Conservation (phyloP, 2,329 filamentous ascomycete genomes). For the Aspergillus sp. region DNA sequence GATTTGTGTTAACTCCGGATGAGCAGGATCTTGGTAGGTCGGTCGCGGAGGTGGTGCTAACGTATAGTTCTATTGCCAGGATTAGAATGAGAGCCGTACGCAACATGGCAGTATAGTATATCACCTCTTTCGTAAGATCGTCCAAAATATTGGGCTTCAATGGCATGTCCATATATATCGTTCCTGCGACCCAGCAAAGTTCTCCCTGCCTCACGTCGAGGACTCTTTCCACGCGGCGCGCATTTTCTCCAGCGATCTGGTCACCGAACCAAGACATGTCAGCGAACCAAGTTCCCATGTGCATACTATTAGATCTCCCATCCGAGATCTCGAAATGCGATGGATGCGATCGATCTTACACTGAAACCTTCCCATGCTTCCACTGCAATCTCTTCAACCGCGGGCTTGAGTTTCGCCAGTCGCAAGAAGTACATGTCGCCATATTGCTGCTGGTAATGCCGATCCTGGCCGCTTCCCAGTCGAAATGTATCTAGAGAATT, state of each 20-base stretch:
- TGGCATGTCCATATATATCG: constrained; percentile 95
- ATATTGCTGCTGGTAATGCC: constrained; percentile 91
- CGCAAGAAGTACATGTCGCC: constrained; percentile 97
- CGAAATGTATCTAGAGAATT: constrained; percentile 73
- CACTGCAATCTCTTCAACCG: constrained; percentile 71
- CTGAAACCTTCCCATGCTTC: constrained; percentile 75
- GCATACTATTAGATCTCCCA: not conserved
- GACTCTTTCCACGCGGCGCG: constrained; percentile 78
- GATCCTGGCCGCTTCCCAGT: constrained; percentile 63
- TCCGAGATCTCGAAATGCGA: not conserved
- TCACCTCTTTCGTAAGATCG: constrained; percentile 87
- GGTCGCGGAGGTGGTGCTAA: constrained; percentile 74
- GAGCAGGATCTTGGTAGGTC: constrained; percentile 67
- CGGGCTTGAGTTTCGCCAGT: constrained; percentile 81
- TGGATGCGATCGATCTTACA: constrained; percentile 39
- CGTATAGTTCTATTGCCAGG: constrained; percentile 71
- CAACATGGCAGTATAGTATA: constrained; percentile 30
- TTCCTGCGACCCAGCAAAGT: constrained; percentile 92
- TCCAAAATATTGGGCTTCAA: constrained; percentile 95
- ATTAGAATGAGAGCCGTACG: constrained; percentile 14
- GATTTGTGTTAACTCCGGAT: constrained; percentile 57
- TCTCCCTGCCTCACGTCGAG: constrained; percentile 94
- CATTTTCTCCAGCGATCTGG: constrained; percentile 72
- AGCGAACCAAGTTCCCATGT: not conserved
- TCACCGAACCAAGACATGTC: constrained; percentile 5